phyloP scores from a whole-genome alignment of 1,284 basidiomycete species.

The Volvariella volvacea region DNA sequence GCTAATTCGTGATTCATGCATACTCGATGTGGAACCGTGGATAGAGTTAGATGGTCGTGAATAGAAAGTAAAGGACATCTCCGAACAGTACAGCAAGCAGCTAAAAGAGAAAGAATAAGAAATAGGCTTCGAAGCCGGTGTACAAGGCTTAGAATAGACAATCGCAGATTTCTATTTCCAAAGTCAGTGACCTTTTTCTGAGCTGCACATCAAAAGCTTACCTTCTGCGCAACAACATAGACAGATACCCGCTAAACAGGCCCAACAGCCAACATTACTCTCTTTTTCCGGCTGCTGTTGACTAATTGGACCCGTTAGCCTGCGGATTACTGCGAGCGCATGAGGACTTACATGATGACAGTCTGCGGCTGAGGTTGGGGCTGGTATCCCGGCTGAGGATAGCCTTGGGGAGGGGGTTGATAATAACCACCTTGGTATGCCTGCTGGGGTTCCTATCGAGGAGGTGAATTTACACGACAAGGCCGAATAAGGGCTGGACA shows the following conservation, averaged over 20 bases:
- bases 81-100: too few species aligned
- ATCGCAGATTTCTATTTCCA: constrained; percentile 59
- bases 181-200: constrained; percentile 5
- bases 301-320: constrained; percentile 21
- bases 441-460: constrained; percentile 55
- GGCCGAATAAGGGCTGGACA: neutral
- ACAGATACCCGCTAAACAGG: constrained; percentile 66
- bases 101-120: too few species aligned
- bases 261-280: constrained; percentile 43
- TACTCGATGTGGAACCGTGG: constrained; percentile 1
- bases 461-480: constrained; percentile 1
- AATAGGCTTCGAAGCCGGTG: too few species aligned
- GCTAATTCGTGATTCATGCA: too few species aligned
- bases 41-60: neutral
- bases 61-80: constrained; percentile 3
- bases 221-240: constrained; percentile 78
- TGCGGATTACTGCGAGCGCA: constrained; percentile 5
- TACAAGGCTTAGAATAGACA: constrained; percentile 51
- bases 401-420: constrained; percentile 28
- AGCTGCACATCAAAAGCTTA: constrained; percentile 18
- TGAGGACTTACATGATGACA: constrained; percentile 60
- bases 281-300: constrained; percentile 48
- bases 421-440: constrained; percentile 43
- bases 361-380: constrained; percentile 67
- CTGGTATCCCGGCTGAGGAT: constrained; percentile 49